phyloP scores from a whole-genome alignment of 2,329 filamentous ascomycete species.

The Fusarium sp. region DNA sequence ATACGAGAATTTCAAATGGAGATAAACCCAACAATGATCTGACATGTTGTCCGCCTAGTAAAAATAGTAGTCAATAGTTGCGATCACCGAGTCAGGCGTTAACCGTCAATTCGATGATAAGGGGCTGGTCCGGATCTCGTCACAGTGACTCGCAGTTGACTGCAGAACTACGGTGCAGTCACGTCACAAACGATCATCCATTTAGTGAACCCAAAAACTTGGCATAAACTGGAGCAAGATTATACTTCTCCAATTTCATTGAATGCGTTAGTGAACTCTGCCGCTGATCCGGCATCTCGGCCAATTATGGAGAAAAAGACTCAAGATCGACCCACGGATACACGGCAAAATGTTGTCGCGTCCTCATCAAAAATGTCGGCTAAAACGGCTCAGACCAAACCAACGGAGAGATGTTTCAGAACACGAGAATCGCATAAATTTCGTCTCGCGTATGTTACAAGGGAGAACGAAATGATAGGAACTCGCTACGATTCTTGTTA shows the following conservation, averaged over 20 bases:
- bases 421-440: background rate
- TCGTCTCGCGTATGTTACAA: background rate
- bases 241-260: background rate
- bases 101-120: background rate
- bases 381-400: background rate
- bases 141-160: too few relatives aligned
- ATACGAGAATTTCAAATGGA: background rate
- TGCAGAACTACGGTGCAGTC: background rate
- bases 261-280: background rate
- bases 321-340: background rate
- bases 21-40: background rate
- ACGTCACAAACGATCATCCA: background rate
- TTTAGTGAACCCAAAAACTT: background rate
- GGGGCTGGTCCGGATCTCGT: background rate
- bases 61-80: background rate
- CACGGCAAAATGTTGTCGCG: conserved; percentile 5
- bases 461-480: background rate
- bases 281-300: conserved; percentile 9
- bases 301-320: background rate
- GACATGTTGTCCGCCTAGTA: background rate
- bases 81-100: background rate
- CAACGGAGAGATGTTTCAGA: background rate
- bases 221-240: background rate
- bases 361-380: background rate
- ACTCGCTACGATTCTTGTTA: background rate